Evolutionary conservation across 2,329 filamentous ascomycete species (phyloP), one percentile per base, ranked within the genome.

Genomic region (Ilyonectria mors-panacis): DNA sequence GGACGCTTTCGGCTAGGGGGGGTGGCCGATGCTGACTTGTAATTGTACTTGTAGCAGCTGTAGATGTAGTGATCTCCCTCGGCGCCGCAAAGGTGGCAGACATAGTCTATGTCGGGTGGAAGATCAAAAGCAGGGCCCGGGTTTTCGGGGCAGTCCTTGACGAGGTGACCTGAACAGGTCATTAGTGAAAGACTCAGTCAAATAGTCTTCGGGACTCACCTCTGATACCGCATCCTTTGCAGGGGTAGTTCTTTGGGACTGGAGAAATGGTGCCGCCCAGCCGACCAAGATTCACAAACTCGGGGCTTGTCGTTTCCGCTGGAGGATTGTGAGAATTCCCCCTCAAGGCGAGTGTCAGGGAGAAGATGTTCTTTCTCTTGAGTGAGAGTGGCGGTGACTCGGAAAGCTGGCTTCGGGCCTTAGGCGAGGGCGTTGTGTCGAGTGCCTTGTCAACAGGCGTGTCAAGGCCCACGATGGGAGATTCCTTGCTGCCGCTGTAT

Each of bases 21-120:
- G 23, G 21, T 56, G 42, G 26, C 21, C 6, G 30, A 42, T 17
- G 30, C n/a, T 4, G 12, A 19, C 21, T 48, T 62, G 28, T 10
- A 6, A 12, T 21, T 56, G 23, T 56, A 21, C 51, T 57, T 66
- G 19, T 66, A 64, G 33, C 73, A 76, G 9, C 44, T 55, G 1
- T 53, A 45, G 15, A 66, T 53, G 42, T 58, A 70, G 53, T 76
- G 70, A 23, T 69, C 57, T 2, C 61, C 68, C 37, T 45, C 26
- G 2, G 44, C 42, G 17, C 67, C 71, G 19, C 73, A 76, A 8
- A 60, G 44, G 30, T 62, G 59, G 56, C 73, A 76, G 5, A 66
- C 17, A 39, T 75, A 74, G 12, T 58, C 57, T 17, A 55, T 35
- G 3, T 51, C 65, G 23, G 65, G 66, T 4, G 10, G 35, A 10